phyloP scores from a whole-genome alignment of 176 grass and related monocot species.

The Bromus sterilis region DNA sequence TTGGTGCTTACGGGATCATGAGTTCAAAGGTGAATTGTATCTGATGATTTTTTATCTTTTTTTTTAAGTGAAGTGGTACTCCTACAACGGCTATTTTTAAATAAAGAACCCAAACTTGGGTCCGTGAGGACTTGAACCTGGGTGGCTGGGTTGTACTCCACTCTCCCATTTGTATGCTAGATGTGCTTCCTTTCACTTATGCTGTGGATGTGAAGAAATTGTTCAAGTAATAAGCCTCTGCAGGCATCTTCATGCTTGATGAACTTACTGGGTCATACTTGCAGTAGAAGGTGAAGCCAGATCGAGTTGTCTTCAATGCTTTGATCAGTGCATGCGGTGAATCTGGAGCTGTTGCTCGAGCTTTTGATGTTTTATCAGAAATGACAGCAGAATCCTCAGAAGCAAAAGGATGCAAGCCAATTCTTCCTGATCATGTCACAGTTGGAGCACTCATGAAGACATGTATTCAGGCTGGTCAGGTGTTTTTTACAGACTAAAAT shows the following conservation, averaged over 20 bases:
- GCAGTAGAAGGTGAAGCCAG: constrained; percentile 99
- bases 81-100: not conserved
- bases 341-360: constrained; percentile 92
- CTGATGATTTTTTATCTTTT: constrained; percentile 10
- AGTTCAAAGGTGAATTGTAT: constrained; percentile 74
- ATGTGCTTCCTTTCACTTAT: not conserved
- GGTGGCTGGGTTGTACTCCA: not conserved
- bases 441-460: constrained; percentile 91
- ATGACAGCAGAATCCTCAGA: constrained; percentile 68
- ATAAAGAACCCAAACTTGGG: not conserved
- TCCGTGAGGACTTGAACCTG: not conserved
- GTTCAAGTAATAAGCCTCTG: not conserved
- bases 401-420: constrained; percentile 52
- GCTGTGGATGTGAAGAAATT: constrained; percentile 3
- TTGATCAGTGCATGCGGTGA: constrained; percentile 97
- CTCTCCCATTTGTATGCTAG: not conserved
- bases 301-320: constrained; percentile 98
- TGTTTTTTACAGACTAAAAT: constrained; percentile 28
- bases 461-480: constrained; percentile 82
- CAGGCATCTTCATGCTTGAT: constrained; percentile 18
- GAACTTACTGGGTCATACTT: constrained; percentile 59
- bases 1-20: constrained; percentile 97
- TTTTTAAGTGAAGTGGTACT: not conserved
- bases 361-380: constrained; percentile 96
- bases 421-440: constrained; percentile 94